Evolutionary conservation across 805 yeast genomes (phyloP), one percentile per base, ranked within the genome.

Genomic region (Maudiozyma pseudohumilis): DNA sequence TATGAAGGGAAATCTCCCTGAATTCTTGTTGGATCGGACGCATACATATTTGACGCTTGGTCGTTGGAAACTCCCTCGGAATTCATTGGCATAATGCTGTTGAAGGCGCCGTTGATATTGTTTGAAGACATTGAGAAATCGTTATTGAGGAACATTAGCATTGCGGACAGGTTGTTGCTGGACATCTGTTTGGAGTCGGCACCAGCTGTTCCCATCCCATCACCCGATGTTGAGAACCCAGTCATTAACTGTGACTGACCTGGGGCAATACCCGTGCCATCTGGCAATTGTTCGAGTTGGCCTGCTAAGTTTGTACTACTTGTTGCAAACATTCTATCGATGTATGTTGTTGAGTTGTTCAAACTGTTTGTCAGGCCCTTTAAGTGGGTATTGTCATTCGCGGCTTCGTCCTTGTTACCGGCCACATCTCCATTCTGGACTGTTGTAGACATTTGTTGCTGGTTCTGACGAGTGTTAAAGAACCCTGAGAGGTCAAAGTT

Each of bases 291-390:
- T n/a, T 18, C 26, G 11, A 30, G 25, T 2, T 23, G 17, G 5
- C 21, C 11, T 26, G 49, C 35, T 20, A 47, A 46, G 34, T 53
- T 52, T n/a, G 47, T 47, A 22, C 41, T 48, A 34, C 56, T 53
- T 23, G 56, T 53, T 20, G 44, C 44, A 39, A 53, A 51, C 12
- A 53, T 39, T 8, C 52, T 53, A 17, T 51, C 52, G 13, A 47
- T 32, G 5, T 30, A 27, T 22, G 17, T 35, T 6, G 26, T 25
- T 31, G 41, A 35, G 16, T 32, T 33, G 20, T 34, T 39, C 15
- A 28, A 12, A 16, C 19, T 20, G 30, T 29, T 30, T 3, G 30
- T 13, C n/a, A 15, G 17, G 9, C 23, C 20, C 11, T 23, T 27
- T n/a, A n/a, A n/a, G n/a, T n/a, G n/a, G 6, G 40, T 18, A 11